Percentiles rank a stretch among this genome's conserved stretches.
These are phyloP conservation scores for Aspergillus versicolor DNA, from an alignment of 2,329 filamentous ascomycete species.

Conservation along the genomic window DNA sequence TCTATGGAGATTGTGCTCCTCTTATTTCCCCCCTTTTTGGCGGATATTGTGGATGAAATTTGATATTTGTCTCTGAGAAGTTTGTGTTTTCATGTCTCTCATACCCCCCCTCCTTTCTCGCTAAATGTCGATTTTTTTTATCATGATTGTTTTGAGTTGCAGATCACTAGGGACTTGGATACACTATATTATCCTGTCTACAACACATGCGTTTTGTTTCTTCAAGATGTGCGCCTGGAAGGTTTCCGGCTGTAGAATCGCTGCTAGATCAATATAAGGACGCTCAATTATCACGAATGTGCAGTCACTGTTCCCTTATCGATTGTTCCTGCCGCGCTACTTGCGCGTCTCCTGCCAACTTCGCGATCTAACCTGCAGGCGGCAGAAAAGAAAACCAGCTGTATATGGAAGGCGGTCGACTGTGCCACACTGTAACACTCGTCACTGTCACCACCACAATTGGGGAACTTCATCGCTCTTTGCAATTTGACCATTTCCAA, in stretches of 20 bases:
- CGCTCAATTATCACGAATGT: neutral
- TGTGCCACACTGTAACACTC: constrained; percentile 5
- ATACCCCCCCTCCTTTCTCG: constrained; percentile 20
- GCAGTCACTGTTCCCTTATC: neutral
- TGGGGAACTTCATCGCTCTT: constrained; percentile 6
- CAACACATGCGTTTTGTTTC: neutral
- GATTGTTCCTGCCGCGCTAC: neutral
- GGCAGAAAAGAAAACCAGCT: neutral
- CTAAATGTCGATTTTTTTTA: constrained; percentile 7
- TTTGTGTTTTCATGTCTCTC: constrained; percentile 16
- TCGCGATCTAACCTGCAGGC: neutral
- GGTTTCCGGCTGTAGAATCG: neutral
- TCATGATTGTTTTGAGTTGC: constrained; percentile 1
- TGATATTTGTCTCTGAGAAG: constrained; percentile 18
- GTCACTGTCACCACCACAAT: neutral
- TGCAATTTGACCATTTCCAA: constrained; percentile 10
- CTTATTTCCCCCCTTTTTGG: constrained; percentile 7
- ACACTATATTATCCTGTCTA: neutral
- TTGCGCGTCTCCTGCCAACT: neutral
- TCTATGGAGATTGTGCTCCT: neutral
- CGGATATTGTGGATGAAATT: constrained; percentile 18
- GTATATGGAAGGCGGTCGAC: constrained; percentile 18
- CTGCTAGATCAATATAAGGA: neutral
- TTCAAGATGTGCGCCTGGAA: neutral
- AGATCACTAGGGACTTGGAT: neutral